These are phyloP conservation scores for Xylariaceae sp. DNA, from an alignment of 2,329 filamentous ascomycete species.

Conservation along the genomic window DNA sequence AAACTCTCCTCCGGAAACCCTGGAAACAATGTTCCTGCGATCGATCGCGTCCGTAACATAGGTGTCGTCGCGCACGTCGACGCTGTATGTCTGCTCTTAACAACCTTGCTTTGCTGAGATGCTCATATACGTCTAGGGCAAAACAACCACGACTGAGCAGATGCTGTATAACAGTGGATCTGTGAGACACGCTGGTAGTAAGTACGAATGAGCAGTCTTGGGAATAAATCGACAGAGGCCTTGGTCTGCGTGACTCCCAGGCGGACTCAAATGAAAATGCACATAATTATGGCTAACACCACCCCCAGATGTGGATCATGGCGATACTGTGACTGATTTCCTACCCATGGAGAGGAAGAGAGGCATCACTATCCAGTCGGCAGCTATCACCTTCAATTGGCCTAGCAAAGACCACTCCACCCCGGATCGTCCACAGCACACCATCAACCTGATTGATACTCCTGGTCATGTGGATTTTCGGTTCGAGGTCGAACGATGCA, in stretches of 20 bases:
- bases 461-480: conserved; percentile 97
- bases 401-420: conserved; percentile 46
- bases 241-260: neutral
- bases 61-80: conserved; percentile 99
- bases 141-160: conserved; percentile 97
- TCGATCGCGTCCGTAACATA: conserved; percentile 79
- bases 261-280: neutral
- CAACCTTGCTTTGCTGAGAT: neutral
- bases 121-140: conserved; percentile 52
- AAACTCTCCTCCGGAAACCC: conserved; percentile 11
- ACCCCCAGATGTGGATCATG: conserved; percentile 77
- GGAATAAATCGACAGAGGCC: neutral
- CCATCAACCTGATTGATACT: conserved; percentile 90
- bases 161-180: conserved; percentile 97
- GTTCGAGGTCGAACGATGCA: conserved; percentile 88
- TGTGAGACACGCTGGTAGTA: conserved; percentile 75
- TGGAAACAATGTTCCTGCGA: conserved; percentile 30
- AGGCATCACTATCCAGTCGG: conserved; percentile 96
- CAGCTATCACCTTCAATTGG: conserved; percentile 94
- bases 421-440: conserved; percentile 28
- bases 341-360: conserved; percentile 85
- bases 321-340: conserved; percentile 96
- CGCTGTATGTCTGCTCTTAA: conserved; percentile 53
- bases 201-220: conserved; percentile 15
- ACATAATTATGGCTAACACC: conserved; percentile 8